A percentile compares a stretch with the other conserved stretches of the same genome.
These are phyloP conservation scores for Calocybe gambosa DNA, from an alignment of 1,284 basidiomycete species.

Conservation along the genomic window DNA sequence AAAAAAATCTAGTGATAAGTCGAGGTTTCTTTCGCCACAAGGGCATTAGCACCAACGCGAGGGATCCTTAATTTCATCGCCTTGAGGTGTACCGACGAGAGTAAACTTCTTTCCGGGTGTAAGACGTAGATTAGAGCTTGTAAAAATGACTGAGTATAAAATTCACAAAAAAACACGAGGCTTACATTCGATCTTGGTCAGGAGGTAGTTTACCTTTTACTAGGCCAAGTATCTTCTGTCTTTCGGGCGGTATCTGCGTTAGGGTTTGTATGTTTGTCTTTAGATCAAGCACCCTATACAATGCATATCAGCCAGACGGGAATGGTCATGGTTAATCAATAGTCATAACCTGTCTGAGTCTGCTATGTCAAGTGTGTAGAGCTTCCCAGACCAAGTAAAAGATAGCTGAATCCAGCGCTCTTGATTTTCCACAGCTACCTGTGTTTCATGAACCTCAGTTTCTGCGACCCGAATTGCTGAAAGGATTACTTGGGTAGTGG, in stretches of 20 bases:
- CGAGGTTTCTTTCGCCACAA: background rate
- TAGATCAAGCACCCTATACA: conserved; percentile 58
- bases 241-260: conserved; percentile 77
- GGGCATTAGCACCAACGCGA: conserved; percentile 29
- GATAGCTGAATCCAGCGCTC: conserved; percentile 54
- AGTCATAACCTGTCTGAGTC: conserved; percentile 60
- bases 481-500: conserved; percentile 4
- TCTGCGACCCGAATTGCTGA: background rate
- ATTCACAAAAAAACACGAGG: background rate
- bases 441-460: background rate
- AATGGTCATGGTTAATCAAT: background rate
- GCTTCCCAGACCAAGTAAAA: conserved; percentile 61
- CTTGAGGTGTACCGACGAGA: conserved; percentile 77
- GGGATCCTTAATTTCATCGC: conserved; percentile 78
- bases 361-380: conserved; percentile 53
- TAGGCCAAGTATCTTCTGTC: conserved; percentile 87
- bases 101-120: conserved; percentile 67
- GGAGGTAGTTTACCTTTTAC: conserved; percentile 80
- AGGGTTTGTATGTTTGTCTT: conserved; percentile 60
- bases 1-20: background rate
- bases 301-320: background rate
- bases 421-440: conserved; percentile 11
- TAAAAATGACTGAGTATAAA: background rate
- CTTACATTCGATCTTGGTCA: conserved; percentile 66
- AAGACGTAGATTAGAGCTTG: conserved; percentile 57